Evolutionary conservation across 306 rosid genomes (phyloP).

Genomic region (Rubus idaeus): DNA sequence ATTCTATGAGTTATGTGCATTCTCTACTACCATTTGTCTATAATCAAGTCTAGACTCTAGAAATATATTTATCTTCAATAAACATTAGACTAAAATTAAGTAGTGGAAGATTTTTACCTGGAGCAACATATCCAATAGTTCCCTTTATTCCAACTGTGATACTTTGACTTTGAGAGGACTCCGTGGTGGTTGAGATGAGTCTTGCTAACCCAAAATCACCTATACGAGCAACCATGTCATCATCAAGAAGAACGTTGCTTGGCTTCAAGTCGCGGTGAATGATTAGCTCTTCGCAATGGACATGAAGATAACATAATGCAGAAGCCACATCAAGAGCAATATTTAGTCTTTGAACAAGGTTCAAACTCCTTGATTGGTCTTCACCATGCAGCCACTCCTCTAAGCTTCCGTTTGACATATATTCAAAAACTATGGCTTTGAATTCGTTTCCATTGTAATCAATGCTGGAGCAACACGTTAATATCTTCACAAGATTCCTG

Average conservation of each 20-base stretch:
- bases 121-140: slow-evolving; percentile 28
- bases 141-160: slow-evolving; percentile 29
- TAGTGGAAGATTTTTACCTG: slow-evolving; percentile 13
- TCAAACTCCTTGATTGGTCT: slow-evolving; percentile 18
- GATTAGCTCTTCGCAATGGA: slow-evolving; percentile 28
- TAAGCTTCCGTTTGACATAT: slow-evolving; percentile 40
- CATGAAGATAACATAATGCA: slow-evolving; percentile 41
- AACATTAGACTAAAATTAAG: no score
- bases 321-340: slow-evolving; percentile 38
- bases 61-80: no score
- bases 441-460: slow-evolving; percentile 36
- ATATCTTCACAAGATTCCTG: slow-evolving; percentile 48
- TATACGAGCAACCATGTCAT: slow-evolving; percentile 36
- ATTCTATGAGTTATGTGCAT: no score
- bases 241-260: slow-evolving; percentile 38
- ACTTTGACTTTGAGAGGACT: slow-evolving; percentile 6
- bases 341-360: slow-evolving; percentile 29
- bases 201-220: slow-evolving; percentile 47
- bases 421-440: slow-evolving; percentile 39
- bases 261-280: slow-evolving; percentile 53
- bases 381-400: slow-evolving; percentile 35
- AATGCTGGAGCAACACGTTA: slow-evolving; percentile 32
- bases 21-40: no score
- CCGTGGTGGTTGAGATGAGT: slow-evolving; percentile 5
- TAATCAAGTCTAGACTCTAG: no score